phyloP scores from a whole-genome alignment of 1,139 yeast genomes.

The Zygoascus meyerae region DNA sequence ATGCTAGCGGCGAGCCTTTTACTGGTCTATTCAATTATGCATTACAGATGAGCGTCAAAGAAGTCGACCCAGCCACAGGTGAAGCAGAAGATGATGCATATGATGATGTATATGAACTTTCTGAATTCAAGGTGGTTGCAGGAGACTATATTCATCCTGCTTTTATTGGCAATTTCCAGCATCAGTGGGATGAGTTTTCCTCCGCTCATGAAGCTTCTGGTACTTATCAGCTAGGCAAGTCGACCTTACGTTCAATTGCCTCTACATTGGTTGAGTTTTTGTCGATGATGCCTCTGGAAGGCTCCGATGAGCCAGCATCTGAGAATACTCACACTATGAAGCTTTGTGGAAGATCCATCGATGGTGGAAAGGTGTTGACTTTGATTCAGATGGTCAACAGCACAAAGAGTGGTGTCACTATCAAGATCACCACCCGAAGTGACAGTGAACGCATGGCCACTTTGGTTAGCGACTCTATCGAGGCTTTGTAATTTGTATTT shows the following conservation, averaged over 20 bases:
- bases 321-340: constrained; percentile 66
- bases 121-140: constrained; percentile 65
- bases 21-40: constrained; percentile 61
- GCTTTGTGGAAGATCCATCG: constrained; percentile 73
- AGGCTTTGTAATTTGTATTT: constrained; percentile 15
- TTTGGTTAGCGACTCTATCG: constrained; percentile 30
- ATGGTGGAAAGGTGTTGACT: constrained; percentile 66
- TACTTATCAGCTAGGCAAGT: constrained; percentile 52
- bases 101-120: constrained; percentile 90
- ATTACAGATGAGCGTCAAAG: constrained; percentile 72
- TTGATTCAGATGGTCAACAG: constrained; percentile 66
- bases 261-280: constrained; percentile 38
- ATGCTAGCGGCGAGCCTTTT: constrained; percentile 44
- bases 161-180: constrained; percentile 70
- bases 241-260: constrained; percentile 45
- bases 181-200: constrained; percentile 63
- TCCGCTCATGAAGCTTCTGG: constrained; percentile 48
- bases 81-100: constrained; percentile 78
- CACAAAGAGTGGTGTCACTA: constrained; percentile 66
- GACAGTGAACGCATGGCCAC: constrained; percentile 41
- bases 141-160: constrained; percentile 82
- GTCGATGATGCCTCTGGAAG: constrained; percentile 72
- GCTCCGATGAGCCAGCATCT: constrained; percentile 59
- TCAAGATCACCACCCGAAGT: constrained; percentile 68
- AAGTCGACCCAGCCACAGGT: constrained; percentile 69